Conservation (phyloP, 2,329 filamentous ascomycete species). For the Pyrenophora tritici-repentis region DNA sequence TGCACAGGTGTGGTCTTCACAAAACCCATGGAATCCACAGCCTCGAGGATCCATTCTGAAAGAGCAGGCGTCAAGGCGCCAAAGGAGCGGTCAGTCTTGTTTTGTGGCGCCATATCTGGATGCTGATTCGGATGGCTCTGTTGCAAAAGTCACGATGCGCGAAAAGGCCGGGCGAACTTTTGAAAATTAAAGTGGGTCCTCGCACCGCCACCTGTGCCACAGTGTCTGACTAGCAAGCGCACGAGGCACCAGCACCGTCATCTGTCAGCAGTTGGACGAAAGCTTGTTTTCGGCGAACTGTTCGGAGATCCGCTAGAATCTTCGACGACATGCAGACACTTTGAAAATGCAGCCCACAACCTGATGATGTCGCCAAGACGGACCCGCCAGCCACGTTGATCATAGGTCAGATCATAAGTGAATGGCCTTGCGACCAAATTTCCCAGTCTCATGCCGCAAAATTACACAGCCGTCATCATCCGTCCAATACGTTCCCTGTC, state of each 20-base stretch:
- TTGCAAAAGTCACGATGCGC: constrained; percentile 5
- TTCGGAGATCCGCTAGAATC: neutral
- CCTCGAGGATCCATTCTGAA: constrained; percentile 84
- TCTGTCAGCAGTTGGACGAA: neutral
- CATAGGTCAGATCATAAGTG: constrained; percentile 19
- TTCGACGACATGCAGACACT: neutral
- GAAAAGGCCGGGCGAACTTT: constrained; percentile 12
- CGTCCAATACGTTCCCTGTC: constrained; percentile 6
- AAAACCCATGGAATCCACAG: constrained; percentile 83
- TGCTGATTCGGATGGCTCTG: constrained; percentile 1
- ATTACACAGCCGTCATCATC: constrained; percentile 17
- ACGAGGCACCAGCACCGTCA: neutral
- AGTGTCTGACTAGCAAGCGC: neutral
- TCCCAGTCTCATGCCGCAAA: constrained; percentile 16
- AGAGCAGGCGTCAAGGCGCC: constrained; percentile 71
- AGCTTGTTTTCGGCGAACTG: neutral
- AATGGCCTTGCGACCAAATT: constrained; percentile 26
- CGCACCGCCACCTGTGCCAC: constrained; percentile 14
- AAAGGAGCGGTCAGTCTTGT: constrained; percentile 60
- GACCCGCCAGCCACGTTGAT: constrained; percentile 20
- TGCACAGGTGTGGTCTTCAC: constrained; percentile 91
- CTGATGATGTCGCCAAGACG: constrained; percentile 33
- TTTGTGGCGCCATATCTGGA: constrained; percentile 40
- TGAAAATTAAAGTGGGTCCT: constrained; percentile 23
- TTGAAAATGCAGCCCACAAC: constrained; percentile 2